Percentiles rank a stretch among this genome's conserved stretches.
Conservation (phyloP, 148 eudicot species). For the Amaranthus hypochondriacus region DNA sequence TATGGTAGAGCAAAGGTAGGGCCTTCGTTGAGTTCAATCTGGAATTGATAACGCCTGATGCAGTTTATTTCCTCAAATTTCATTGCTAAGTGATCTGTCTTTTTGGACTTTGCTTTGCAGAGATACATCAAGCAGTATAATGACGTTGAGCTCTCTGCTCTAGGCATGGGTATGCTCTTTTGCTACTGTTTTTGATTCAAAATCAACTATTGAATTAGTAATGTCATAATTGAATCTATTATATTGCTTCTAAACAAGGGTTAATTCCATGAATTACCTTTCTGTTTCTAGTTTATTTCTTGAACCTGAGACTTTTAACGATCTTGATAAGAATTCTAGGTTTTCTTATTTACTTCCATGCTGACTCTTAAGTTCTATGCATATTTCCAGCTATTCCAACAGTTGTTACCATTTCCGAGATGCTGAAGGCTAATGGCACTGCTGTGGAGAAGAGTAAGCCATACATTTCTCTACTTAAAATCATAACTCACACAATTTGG, state of each 20-base stretch:
- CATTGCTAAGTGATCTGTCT: too few relatives aligned
- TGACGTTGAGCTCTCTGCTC: conserved; percentile 45
- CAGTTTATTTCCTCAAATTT: too few relatives aligned
- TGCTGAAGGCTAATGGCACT: conserved; percentile 44
- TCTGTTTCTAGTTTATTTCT: neutral
- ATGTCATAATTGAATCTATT: too few relatives aligned
- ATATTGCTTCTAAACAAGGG: too few relatives aligned
- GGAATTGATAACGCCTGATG: too few relatives aligned
- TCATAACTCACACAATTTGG: too few relatives aligned
- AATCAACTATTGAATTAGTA: too few relatives aligned
- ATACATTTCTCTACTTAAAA: neutral
- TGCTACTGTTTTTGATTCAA: neutral
- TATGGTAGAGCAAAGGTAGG: too few relatives aligned
- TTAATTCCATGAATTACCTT: too few relatives aligned
- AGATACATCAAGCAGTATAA: conserved; percentile 44
- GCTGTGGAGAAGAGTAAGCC: conserved; percentile 42
- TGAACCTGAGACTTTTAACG: too few relatives aligned
- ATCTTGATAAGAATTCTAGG: neutral
- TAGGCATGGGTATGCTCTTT: conserved; percentile 41
- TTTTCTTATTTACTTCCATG: neutral
- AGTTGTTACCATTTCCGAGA: conserved; percentile 45
- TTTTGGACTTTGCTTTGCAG: conserved; percentile 18
- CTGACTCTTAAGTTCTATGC: neutral
- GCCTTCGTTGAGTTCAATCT: too few relatives aligned
- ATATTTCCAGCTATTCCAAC: conserved; percentile 47